Base-by-base conservation (phyloP, 139 green algal genomes). In the Asterochloris sp. region DNA sequence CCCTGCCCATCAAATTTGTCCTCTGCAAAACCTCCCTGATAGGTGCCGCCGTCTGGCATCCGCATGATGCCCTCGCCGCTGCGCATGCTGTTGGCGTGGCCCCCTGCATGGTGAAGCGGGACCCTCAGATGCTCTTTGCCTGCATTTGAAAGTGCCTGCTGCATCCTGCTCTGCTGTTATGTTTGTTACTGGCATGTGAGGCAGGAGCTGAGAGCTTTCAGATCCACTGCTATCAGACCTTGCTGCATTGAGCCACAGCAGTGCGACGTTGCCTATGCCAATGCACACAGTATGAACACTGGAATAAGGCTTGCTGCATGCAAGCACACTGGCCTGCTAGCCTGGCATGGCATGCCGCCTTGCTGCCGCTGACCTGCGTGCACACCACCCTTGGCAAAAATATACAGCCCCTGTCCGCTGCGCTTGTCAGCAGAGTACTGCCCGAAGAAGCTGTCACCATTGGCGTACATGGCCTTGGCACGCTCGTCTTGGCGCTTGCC, bases 1-100 rank as follows among this genome's bases (percentile, higher is more conserved):
- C 91, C 91, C 79, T 89, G 84, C 0, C 92, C 92, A 12, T 94
- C 85, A 83, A 92, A 94, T 74, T 90, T 91, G 83, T 95, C 91
- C 11, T 69, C 85, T 16, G 14, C 82, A 75, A 94, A 93, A 69
- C 87, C 27, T 29, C 92, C 92, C 38, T 84, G 83, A 76, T 94
- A 95, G 6, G 83, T 73, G 26, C 87, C 90, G 8, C 85, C 88
- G 75, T 95, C 90, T 6, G 92, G 92, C 82, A 93, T 76, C 15
- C 91, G 61, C 86, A 94, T 89, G 27, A 92, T 76, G 80, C 92
- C 92, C 27, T 78, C 74, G 19, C 90, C 92, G 1, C 84, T 71
- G 0, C 92, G 84, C 85, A 91, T 90, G 73, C 92, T 91, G 17
- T 78, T 71, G 47, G 69, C 64, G 60, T 83, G 85, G 0, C 60